Percentiles rank a stretch among this genome's conserved stretches.
Conservation (phyloP, 2,329 filamentous ascomycete genomes). For the Calonectria crousiana region DNA sequence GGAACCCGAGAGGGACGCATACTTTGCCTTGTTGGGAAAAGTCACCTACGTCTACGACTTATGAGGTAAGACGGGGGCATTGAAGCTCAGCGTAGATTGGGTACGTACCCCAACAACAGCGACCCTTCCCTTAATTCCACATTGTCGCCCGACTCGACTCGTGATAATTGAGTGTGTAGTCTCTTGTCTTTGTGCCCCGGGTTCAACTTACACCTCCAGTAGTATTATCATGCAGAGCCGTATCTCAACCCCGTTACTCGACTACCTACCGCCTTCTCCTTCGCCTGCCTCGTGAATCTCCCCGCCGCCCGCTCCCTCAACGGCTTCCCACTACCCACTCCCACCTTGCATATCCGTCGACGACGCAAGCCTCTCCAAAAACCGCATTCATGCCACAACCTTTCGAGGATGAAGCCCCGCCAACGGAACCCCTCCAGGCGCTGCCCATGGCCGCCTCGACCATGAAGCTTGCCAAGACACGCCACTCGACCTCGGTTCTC, state of each 20-base stretch:
- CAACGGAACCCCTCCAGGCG: slow-evolving; percentile 76
- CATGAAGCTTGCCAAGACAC: slow-evolving; percentile 70
- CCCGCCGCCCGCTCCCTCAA: slow-evolving; percentile 26
- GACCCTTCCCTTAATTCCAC: slow-evolving; percentile 33
- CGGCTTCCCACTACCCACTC: slow-evolving; percentile 13
- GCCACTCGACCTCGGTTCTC: slow-evolving; percentile 67
- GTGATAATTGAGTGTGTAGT: slow-evolving; percentile 23
- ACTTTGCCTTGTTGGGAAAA: slow-evolving; percentile 6
- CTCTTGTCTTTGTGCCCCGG: slow-evolving; percentile 19
- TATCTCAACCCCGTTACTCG: slow-evolving; percentile 33
- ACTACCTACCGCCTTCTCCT: slow-evolving; percentile 35
- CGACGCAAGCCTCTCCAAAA: slow-evolving; percentile 30
- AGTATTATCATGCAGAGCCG: slow-evolving; percentile 48
- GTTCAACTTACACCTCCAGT: slow-evolving; percentile 13
- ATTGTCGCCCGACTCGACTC: slow-evolving; percentile 40
- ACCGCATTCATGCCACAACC: slow-evolving; percentile 75
- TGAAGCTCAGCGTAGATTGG: slow-evolving; percentile 17
- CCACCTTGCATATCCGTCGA: slow-evolving; percentile 11
- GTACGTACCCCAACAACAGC: slow-evolving; percentile 41
- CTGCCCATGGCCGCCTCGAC: slow-evolving; percentile 75
- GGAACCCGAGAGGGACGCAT: background rate
- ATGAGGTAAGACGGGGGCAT: slow-evolving; percentile 33
- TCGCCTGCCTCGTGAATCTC: slow-evolving; percentile 42
- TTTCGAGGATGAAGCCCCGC: slow-evolving; percentile 69
- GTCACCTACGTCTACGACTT: background rate